A percentile compares a stretch with the other conserved stretches of the same genome.
These are phyloP conservation scores for Pythium sukuiense DNA, from an alignment of 352 stramenopile species.

Conservation along the genomic window DNA sequence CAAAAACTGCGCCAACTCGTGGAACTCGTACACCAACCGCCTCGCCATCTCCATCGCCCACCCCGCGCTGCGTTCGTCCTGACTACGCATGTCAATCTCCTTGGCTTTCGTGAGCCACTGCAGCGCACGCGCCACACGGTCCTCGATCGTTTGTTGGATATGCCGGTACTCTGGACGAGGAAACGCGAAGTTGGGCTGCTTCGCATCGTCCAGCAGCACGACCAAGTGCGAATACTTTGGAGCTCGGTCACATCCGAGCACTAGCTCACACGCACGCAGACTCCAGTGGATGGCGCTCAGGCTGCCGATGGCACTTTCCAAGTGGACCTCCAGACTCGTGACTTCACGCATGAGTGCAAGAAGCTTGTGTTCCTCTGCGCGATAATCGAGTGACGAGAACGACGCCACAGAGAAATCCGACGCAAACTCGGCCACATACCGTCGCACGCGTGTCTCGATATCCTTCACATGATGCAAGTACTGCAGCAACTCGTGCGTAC, in stretches of 20 bases:
- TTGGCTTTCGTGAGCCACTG: constrained; percentile 70
- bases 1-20: constrained; percentile 64
- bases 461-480: constrained; percentile 54
- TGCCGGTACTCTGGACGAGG: constrained; percentile 62
- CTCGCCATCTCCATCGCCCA: constrained; percentile 61
- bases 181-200: constrained; percentile 50
- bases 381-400: constrained; percentile 51
- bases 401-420: constrained; percentile 47
- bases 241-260: constrained; percentile 44
- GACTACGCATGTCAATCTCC: constrained; percentile 30
- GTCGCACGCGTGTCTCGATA: constrained; percentile 36
- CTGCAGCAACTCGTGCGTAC: constrained; percentile 46
- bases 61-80: constrained; percentile 43
- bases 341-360: constrained; percentile 57
- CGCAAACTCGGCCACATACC: constrained; percentile 46
- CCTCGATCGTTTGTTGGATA: constrained; percentile 73
- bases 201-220: constrained; percentile 58
- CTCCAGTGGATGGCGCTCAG: constrained; percentile 77
- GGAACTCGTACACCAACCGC: constrained; percentile 42
- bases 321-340: constrained; percentile 53
- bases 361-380: constrained; percentile 34
- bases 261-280: constrained; percentile 64
- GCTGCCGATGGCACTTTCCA: constrained; percentile 52
- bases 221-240: constrained; percentile 74
- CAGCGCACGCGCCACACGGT: constrained; percentile 59